A percentile compares a stretch with the other conserved stretches of the same genome.
These are phyloP conservation scores for Choiromyces venosus DNA, from an alignment of 495 filamentous ascomycete species.

Conservation along the genomic window DNA sequence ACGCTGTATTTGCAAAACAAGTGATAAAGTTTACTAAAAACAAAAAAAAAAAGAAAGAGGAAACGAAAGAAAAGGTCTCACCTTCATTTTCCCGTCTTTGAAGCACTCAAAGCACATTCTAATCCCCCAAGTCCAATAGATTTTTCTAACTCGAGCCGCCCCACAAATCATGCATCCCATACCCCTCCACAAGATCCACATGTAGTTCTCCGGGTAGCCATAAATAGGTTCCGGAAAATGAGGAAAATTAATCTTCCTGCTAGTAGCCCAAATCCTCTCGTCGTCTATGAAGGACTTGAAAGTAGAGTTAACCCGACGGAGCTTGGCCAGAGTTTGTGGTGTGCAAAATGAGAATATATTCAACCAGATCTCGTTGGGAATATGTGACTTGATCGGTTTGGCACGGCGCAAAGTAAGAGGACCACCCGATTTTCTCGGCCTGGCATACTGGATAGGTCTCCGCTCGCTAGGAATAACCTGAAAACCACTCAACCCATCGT, in stretches of 20 bases:
- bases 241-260: constrained; percentile 31
- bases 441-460: constrained; percentile 9
- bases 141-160: constrained; percentile 28
- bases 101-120: constrained; percentile 31
- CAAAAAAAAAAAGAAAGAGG: not conserved
- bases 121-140: constrained; percentile 36
- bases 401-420: constrained; percentile 1
- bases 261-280: constrained; percentile 32
- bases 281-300: constrained; percentile 36
- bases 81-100: constrained; percentile 31
- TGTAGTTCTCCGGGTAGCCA: constrained; percentile 28
- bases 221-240: constrained; percentile 32
- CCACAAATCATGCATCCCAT: constrained; percentile 34
- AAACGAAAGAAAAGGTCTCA: constrained; percentile 8
- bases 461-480: not conserved
- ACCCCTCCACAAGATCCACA: constrained; percentile 35
- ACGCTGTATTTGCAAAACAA: not conserved
- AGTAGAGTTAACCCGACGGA: constrained; percentile 32
- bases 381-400: constrained; percentile 33
- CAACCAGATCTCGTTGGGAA: constrained; percentile 34
- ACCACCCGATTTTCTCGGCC: constrained; percentile 9
- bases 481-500: not conserved
- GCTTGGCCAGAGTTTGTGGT: constrained; percentile 31
- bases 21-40: not conserved
- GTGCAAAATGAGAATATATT: constrained; percentile 34